phyloP scores from a whole-genome alignment of 768 basidiomycete species.

The Pisolithus tinctorius region DNA sequence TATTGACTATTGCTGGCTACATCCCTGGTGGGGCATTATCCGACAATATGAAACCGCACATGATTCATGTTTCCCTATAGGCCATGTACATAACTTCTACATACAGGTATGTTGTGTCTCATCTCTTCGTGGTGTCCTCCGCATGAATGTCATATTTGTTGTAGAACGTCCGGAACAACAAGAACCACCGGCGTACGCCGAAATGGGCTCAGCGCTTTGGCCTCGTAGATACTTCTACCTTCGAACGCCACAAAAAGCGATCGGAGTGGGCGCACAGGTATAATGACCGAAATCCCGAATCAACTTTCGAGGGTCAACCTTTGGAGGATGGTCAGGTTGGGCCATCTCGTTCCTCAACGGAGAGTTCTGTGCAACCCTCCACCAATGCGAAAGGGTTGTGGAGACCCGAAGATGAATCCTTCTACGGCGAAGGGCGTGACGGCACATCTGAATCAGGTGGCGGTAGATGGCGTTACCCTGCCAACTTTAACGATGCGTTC shows the following conservation, averaged over 20 bases:
- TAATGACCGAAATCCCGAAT: constrained; percentile 69
- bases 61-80: constrained; percentile 29
- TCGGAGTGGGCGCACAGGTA: constrained; percentile 87
- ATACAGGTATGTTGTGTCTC: constrained; percentile 52
- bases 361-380: constrained; percentile 6
- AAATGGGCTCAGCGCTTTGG: constrained; percentile 93
- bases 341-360: constrained; percentile 9
- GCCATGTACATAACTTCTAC: constrained; percentile 91
- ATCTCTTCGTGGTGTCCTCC: constrained; percentile 3
- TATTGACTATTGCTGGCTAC: constrained; percentile 88
- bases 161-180: constrained; percentile 94
- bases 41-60: background rate
- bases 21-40: constrained; percentile 56
- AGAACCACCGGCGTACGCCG: constrained; percentile 86
- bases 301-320: constrained; percentile 62
- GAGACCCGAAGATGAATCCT: constrained; percentile 70
- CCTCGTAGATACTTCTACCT: constrained; percentile 74
- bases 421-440: constrained; percentile 43
- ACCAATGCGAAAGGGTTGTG: constrained; percentile 51
- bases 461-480: constrained; percentile 79
- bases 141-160: background rate
- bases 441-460: constrained; percentile 32
- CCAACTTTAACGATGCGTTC: constrained; percentile 65
- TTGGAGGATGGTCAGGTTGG: constrained; percentile 74
- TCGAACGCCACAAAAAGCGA: constrained; percentile 70